Evolutionary conservation across 148 eudicot genomes (phyloP), one percentile per base, ranked within the genome.

Genomic region (Silene conica): DNA sequence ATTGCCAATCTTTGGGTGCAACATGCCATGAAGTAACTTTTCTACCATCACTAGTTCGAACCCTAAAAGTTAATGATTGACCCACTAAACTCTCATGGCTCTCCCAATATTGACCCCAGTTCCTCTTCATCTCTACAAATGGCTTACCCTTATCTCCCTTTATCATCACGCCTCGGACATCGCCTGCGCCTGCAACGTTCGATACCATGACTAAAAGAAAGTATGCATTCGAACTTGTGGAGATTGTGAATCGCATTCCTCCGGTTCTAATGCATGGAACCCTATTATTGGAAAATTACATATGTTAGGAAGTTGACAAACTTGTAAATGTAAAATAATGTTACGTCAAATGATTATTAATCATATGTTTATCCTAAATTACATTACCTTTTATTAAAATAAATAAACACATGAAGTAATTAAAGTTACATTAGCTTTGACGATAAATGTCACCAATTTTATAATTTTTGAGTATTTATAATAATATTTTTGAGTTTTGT

Each of bases 181-280:
- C 90, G 5, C 98, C 96, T 6, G 96, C 90, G 3, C 94, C 94
- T 8, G 85, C 98, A 0, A 93, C 98, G 43, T 93, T 93, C 68
- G 82, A 83, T 16, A 93, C 81, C 72, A 83, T 38, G 34, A 93
- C 85, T 68, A 83, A 15, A 15, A 77, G 69, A 82, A 85, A 93
- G 59, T 83, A 83, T 0, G 87, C 84, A 75, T 85, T 87, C 18
- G 96, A 90, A 0, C 71, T 73, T 5, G 75, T 14, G 0, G 81
- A 81, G 66, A 93, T 82, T 0, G 87, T 86, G 84, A 88, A 93
- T 19, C 80, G 75, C 6, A 90, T 83, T n/a, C 98, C 98, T 64
- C 92, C 93, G 4, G 70, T 20, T 77, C 85, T 89, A 63, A 59
- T 73, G 85, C 98, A 93, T 46, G 92, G 80, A 22, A 90, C 87